phyloP scores from a whole-genome alignment of 108 stramenopile species.

The Cylindrotheca fusiformis region DNA sequence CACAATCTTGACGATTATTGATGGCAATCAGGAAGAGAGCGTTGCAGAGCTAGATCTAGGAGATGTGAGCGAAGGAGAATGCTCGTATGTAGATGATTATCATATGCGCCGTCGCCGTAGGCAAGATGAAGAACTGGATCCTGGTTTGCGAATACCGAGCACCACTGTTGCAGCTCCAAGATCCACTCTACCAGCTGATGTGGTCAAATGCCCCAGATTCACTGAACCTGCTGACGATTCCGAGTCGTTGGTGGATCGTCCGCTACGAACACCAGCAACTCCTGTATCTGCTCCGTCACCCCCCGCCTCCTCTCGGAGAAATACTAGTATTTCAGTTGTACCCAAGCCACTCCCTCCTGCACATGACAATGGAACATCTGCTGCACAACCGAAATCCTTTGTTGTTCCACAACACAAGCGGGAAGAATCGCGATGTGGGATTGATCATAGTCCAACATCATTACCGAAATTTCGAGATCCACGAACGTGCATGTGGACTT shows the following conservation, averaged over 20 bases:
- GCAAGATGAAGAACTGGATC: slow-evolving; percentile 6
- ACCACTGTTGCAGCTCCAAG: not conserved
- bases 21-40: slow-evolving; percentile 32
- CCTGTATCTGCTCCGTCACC: too few species aligned
- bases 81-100: slow-evolving; percentile 18
- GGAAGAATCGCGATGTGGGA: slow-evolving; percentile 7
- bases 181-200: not conserved
- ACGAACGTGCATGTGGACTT: slow-evolving; percentile 71
- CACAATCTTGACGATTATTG: slow-evolving; percentile 3
- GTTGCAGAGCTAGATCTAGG: slow-evolving; percentile 36
- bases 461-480: slow-evolving; percentile 69
- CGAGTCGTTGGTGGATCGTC: slow-evolving; percentile 18
- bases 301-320: too few species aligned
- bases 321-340: too few species aligned
- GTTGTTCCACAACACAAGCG: not conserved
- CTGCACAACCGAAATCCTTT: too few species aligned
- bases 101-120: not conserved
- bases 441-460: slow-evolving; percentile 43
- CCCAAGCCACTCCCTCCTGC: too few species aligned
- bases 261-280: not conserved
- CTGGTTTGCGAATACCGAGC: not conserved
- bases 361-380: too few species aligned
- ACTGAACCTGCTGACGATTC: slow-evolving; percentile 16
- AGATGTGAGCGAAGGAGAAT: slow-evolving; percentile 16
- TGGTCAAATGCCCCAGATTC: slow-evolving; percentile 11